Evolutionary conservation across 2,329 filamentous ascomycete genomes (phyloP).

Genomic region (Acarospora socialis): DNA sequence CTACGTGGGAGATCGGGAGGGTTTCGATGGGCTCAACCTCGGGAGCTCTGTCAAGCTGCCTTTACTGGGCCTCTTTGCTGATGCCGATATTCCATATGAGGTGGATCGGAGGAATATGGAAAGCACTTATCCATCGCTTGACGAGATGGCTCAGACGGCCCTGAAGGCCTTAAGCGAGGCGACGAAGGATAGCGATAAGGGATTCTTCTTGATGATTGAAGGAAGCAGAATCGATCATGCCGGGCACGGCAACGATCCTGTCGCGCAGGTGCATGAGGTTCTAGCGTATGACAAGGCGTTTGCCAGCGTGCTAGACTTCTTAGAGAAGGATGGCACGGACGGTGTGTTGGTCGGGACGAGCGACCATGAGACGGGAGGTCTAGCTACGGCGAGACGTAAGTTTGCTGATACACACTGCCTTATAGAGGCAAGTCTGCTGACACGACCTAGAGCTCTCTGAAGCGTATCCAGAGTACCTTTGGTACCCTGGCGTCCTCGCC

Average conservation of each 20-base stretch:
- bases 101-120: slow-evolving; percentile 71
- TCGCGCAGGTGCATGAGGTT: slow-evolving; percentile 78
- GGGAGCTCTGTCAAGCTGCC: slow-evolving; percentile 61
- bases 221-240: slow-evolving; percentile 93
- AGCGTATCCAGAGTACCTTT: slow-evolving; percentile 54
- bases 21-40: slow-evolving; percentile 59
- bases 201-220: slow-evolving; percentile 98
- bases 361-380: slow-evolving; percentile 90
- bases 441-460: slow-evolving; percentile 36
- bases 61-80: slow-evolving; percentile 71
- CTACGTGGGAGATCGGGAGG: slow-evolving; percentile 57
- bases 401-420: slow-evolving; percentile 7
- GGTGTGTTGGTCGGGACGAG: slow-evolving; percentile 79
- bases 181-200: slow-evolving; percentile 70
- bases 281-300: slow-evolving; percentile 90
- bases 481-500: slow-evolving; percentile 71
- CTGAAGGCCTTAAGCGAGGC: slow-evolving; percentile 66
- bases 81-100: slow-evolving; percentile 77
- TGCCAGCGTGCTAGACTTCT: slow-evolving; percentile 67
- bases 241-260: slow-evolving; percentile 71
- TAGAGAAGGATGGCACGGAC: slow-evolving; percentile 57
- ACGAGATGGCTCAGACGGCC: slow-evolving; percentile 80
- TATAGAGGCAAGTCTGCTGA: no score
- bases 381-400: slow-evolving; percentile 65
- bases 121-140: slow-evolving; percentile 71